These are phyloP conservation scores for Colletotrichum siamense DNA, from an alignment of 2,329 filamentous ascomycete genomes.

Conservation along the genomic window DNA sequence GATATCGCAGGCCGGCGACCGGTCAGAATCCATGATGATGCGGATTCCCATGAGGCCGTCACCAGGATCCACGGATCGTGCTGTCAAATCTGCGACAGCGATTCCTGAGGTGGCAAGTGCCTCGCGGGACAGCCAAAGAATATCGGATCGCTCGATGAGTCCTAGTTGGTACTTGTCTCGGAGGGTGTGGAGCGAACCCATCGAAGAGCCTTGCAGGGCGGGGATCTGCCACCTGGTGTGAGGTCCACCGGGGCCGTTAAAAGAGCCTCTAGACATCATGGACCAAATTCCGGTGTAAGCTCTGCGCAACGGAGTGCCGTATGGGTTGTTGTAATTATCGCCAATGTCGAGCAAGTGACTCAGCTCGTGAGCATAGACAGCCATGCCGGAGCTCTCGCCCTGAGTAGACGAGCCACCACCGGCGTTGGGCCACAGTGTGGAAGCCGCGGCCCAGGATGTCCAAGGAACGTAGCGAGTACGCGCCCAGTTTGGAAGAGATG, in stretches of 20 bases:
- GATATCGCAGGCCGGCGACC: slow-evolving; percentile 47
- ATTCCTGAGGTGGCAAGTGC: slow-evolving; percentile 49
- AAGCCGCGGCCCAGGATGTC: slow-evolving; percentile 58
- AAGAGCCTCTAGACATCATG: slow-evolving; percentile 57
- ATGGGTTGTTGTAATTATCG: slow-evolving; percentile 63
- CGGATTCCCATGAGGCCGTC: slow-evolving; percentile 50
- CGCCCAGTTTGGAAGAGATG: slow-evolving; percentile 47
- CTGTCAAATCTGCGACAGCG: slow-evolving; percentile 47
- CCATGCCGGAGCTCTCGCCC: slow-evolving; percentile 58
- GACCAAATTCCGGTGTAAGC: slow-evolving; percentile 57
- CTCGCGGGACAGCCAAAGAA: slow-evolving; percentile 49
- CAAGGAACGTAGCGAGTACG: slow-evolving; percentile 57
- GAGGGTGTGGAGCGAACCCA: slow-evolving; percentile 58
- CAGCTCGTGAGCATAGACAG: slow-evolving; percentile 58
- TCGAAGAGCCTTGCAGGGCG: slow-evolving; percentile 49
- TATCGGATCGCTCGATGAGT: slow-evolving; percentile 45
- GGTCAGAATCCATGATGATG: slow-evolving; percentile 49
- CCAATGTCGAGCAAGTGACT: slow-evolving; percentile 56
- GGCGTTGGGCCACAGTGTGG: slow-evolving; percentile 59
- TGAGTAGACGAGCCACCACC: slow-evolving; percentile 58
- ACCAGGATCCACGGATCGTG: slow-evolving; percentile 48
- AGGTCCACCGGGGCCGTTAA: slow-evolving; percentile 59
- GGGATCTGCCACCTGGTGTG: slow-evolving; percentile 60
- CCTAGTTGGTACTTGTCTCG: slow-evolving; percentile 59
- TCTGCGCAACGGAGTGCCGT: slow-evolving; percentile 47